A percentile compares a stretch with the other conserved stretches of the same genome.
Conservation (phyloP, 305 asterid species). For the Solanum aculeatissimum region DNA sequence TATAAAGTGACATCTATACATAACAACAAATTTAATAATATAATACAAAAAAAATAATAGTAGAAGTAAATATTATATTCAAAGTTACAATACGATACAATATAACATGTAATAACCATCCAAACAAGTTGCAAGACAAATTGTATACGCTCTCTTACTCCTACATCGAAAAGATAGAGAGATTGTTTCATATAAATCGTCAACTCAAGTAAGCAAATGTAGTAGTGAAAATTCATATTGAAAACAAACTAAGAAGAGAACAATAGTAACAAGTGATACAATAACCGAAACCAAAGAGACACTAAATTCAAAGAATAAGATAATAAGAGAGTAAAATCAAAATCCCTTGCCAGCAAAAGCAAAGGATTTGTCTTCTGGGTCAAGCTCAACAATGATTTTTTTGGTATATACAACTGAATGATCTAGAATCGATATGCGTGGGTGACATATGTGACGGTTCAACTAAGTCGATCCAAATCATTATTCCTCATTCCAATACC, state of each 20-base stretch:
- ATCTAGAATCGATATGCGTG: no score
- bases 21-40: no score
- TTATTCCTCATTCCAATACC: background rate
- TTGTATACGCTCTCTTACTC: no score
- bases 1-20: no score
- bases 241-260: background rate
- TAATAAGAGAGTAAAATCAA: background rate
- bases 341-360: no score
- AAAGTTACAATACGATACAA: no score
- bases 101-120: slow-evolving; percentile 26
- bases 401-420: background rate
- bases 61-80: no score
- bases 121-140: slow-evolving; percentile 5
- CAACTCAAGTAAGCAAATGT: background rate
- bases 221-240: background rate
- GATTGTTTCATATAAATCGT: background rate
- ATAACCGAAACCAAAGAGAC: background rate
- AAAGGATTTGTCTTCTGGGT: no score
- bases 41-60: no score
- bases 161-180: no score
- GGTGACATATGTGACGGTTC: background rate
- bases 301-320: background rate
- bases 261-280: background rate
- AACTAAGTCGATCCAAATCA: background rate
- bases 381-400: background rate